Evolutionary conservation across 306 rosid species (phyloP).

Genomic region (Hippophae tibetana): DNA sequence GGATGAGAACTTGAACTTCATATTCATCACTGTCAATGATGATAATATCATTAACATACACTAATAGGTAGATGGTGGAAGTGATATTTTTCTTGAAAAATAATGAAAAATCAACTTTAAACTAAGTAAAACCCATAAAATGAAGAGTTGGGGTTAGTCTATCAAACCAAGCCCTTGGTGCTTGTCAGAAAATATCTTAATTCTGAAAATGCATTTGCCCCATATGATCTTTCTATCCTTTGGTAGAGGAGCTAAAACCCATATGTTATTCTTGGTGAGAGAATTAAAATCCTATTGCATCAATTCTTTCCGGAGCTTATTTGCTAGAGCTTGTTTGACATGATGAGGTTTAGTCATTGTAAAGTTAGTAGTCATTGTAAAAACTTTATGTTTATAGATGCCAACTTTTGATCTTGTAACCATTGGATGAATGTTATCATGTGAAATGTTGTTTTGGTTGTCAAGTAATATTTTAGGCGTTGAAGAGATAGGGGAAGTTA

Average conservation of each 20-base stretch:
- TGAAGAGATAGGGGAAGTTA: too few relatives aligned
- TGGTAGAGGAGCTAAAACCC: background rate
- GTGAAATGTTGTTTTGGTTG: too few relatives aligned
- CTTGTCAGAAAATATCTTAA: background rate
- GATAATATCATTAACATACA: background rate
- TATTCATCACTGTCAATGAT: background rate
- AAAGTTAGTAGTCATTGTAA: too few relatives aligned
- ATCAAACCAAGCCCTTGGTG: background rate
- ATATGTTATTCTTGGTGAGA: background rate
- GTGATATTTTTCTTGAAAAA: background rate
- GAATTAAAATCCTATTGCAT: background rate
- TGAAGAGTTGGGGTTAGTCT: background rate
- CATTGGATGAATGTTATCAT: too few relatives aligned
- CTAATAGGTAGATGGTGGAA: background rate
- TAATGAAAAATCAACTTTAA: too few relatives aligned
- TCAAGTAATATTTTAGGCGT: too few relatives aligned
- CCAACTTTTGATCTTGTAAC: too few relatives aligned
- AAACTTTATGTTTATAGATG: too few relatives aligned
- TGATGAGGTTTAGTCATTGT: background rate
- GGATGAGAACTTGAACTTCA: background rate
- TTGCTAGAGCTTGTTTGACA: background rate
- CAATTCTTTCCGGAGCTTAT: background rate
- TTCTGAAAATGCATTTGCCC: background rate
- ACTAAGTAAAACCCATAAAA: background rate
- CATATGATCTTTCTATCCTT: too few relatives aligned